Conservation (phyloP, 768 basidiomycete genomes). For the Suillus placidus region DNA sequence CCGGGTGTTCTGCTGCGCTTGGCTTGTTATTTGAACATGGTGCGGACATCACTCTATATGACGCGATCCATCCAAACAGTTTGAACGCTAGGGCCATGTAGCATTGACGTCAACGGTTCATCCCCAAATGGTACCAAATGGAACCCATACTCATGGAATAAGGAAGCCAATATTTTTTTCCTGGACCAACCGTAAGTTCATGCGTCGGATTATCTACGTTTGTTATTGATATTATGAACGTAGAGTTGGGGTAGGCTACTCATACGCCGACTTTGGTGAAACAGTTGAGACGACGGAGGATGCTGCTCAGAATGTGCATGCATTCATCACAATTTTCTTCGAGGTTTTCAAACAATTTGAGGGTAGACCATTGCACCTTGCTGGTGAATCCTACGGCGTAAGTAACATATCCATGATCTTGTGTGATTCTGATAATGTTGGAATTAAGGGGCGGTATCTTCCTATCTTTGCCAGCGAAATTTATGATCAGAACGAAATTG, state of each 20-base stretch:
- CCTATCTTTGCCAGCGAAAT: slow-evolving; percentile 78
- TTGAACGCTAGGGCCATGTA: slow-evolving; percentile 52
- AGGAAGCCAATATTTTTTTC: slow-evolving; percentile 70
- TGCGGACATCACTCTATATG: slow-evolving; percentile 16
- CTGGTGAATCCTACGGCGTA: slow-evolving; percentile 77
- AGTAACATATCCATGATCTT: slow-evolving; percentile 24
- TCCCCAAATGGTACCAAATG: slow-evolving; percentile 62
- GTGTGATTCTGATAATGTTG: neutral
- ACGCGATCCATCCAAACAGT: slow-evolving; percentile 38
- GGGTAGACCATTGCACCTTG: slow-evolving; percentile 68
- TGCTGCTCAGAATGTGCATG: slow-evolving; percentile 75
- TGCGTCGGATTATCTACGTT: neutral
- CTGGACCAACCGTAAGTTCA: slow-evolving; percentile 59
- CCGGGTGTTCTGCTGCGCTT: slow-evolving; percentile 55
- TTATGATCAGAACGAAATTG: slow-evolving; percentile 66
- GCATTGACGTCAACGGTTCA: slow-evolving; percentile 57
- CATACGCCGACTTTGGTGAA: slow-evolving; percentile 70
- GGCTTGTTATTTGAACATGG: slow-evolving; percentile 66
- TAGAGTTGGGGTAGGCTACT: slow-evolving; percentile 72
- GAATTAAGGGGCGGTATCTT: slow-evolving; percentile 62
- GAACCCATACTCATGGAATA: slow-evolving; percentile 69
- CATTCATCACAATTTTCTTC: slow-evolving; percentile 79
- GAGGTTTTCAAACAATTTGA: slow-evolving; percentile 75
- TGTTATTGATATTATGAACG: neutral
- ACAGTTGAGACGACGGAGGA: slow-evolving; percentile 75